Base-by-base conservation (phyloP, 2,329 filamentous ascomycete species). In the Nemania bipapillata region DNA sequence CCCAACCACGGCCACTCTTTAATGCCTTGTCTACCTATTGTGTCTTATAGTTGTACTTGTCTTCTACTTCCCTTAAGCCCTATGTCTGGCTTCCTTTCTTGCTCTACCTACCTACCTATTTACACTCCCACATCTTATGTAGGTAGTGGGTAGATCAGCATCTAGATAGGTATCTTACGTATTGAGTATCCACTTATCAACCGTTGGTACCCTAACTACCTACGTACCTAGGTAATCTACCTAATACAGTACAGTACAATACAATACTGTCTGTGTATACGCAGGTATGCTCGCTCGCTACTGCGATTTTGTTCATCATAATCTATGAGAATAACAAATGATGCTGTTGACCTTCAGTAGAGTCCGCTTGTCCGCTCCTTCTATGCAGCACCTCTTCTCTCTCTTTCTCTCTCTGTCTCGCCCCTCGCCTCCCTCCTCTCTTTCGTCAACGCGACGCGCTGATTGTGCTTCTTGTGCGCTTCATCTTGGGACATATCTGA, bases 361-460 rank as follows among this genome's bases (percentile, higher is more conserved):
- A 20, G n/a, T 60, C 50, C 35, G 32, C 32, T 53, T 32, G 35
- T 32, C 35, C 55, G 17, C 54, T 63, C n/a, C 35, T 58, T 54
- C 35, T 30, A 24, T 28, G 52, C 53, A 8, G 45, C n/a, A 35
- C 3, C 32, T 28, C 52, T n/a, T 12, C 24, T 9, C 30, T 42
- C 12, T 28, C 15, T 32, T n/a, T 50, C 35, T 45, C 50, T 20
- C n/a, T n/a, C n/a, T n/a, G n/a, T n/a, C n/a, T n/a, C n/a, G 28
- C 3, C 30, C 20, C 50, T 9, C 22, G 4, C 28, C 30, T 12
- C 22, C 12, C 42, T n/a, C 42, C 32, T 45, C 50, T 12, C 28
- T 15, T 54, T 5, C 24, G 3, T 20, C 22, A 15, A 32, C 45
- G 45, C 5, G 2, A 15, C 30, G 2, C 3, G 28, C 20, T 40